These are phyloP conservation scores for Globisporangium polare DNA, from an alignment of 352 stramenopile species.

Conservation along the genomic window DNA sequence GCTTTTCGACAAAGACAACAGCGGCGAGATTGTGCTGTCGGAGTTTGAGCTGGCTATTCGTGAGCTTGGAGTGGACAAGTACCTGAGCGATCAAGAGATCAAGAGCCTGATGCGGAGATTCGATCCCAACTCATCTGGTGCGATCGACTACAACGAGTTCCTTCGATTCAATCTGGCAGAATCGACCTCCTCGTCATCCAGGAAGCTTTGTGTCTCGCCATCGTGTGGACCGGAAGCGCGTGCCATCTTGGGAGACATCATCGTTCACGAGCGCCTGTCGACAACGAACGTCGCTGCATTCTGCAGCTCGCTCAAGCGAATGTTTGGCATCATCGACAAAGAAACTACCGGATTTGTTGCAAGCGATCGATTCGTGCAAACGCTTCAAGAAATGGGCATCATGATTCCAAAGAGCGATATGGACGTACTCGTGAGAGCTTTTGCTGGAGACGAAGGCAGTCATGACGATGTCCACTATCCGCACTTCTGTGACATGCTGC, in stretches of 20 bases:
- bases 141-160: constrained; percentile 74
- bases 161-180: constrained; percentile 71
- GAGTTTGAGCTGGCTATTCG: constrained; percentile 68
- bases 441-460: constrained; percentile 25
- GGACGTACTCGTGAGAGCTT: constrained; percentile 39
- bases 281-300: constrained; percentile 38
- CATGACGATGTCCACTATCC: constrained; percentile 39
- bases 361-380: constrained; percentile 44
- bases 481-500: constrained; percentile 55
- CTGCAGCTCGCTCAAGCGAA: constrained; percentile 66
- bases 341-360: constrained; percentile 51
- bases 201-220: constrained; percentile 13
- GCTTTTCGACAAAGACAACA: constrained; percentile 70
- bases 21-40: constrained; percentile 60
- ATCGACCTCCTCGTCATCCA: constrained; percentile 42
- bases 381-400: constrained; percentile 62
- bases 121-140: constrained; percentile 59
- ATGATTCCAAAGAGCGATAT: constrained; percentile 33
- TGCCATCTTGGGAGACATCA: constrained; percentile 44
- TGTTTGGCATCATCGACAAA: constrained; percentile 82
- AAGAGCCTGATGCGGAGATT: constrained; percentile 80
- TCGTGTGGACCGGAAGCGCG: constrained; percentile 21
- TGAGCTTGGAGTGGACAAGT: constrained; percentile 71
- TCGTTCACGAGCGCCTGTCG: constrained; percentile 45
- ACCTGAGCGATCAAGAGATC: constrained; percentile 68